phyloP scores from a whole-genome alignment of 495 filamentous ascomycete genomes.

The Podospora conica region DNA sequence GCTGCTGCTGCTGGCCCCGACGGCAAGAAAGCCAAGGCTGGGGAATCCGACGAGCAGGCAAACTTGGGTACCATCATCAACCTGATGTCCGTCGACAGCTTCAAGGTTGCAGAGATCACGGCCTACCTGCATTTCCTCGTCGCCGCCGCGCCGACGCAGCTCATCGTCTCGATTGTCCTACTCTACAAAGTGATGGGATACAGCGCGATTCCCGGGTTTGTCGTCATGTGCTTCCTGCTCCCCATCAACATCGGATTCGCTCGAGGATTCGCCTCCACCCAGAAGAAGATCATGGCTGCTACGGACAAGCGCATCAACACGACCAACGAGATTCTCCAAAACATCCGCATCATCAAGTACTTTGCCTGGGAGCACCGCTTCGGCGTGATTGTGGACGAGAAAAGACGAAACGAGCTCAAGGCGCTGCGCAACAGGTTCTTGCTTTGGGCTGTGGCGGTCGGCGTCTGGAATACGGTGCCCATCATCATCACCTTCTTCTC shows the following conservation, averaged over 20 bases:
- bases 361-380: constrained; percentile 98
- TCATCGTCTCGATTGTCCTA: constrained; percentile 61
- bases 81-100: constrained; percentile 97
- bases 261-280: constrained; percentile 71
- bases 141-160: constrained; percentile 77
- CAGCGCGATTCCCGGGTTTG: constrained; percentile 89
- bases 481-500: constrained; percentile 93
- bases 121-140: constrained; percentile 89
- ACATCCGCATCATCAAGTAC: constrained; percentile 98
- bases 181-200: constrained; percentile 86
- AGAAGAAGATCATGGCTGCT: constrained; percentile 86
- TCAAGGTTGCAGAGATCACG: constrained; percentile 91
- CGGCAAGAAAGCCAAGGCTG: constrained; percentile 34
- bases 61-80: constrained; percentile 97
- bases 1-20: constrained; percentile 29
- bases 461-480: constrained; percentile 94
- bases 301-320: constrained; percentile 95
- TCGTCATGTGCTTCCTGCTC: constrained; percentile 82
- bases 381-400: constrained; percentile 78
- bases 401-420: constrained; percentile 70
- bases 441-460: constrained; percentile 84
- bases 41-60: constrained; percentile 61
- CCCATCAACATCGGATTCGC: constrained; percentile 87
- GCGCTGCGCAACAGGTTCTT: constrained; percentile 77
- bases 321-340: constrained; percentile 95